Evolutionary conservation across 768 basidiomycete species (phyloP), one percentile per base, ranked within the genome.

Genomic region (Lentinula boryana): DNA sequence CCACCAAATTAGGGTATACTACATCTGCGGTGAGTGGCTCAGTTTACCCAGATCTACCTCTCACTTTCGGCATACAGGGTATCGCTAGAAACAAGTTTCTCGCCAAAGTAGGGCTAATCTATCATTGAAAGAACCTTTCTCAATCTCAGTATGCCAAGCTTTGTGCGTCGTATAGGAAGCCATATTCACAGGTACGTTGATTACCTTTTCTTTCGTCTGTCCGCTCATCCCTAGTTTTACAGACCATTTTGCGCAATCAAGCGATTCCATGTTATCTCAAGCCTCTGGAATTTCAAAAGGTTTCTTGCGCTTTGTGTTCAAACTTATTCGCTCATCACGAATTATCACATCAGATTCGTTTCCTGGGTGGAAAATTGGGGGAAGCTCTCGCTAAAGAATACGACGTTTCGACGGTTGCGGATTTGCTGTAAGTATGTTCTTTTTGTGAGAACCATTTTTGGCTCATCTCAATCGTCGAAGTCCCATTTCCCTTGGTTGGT

Each of bases 361-460:
- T 92, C 66, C 77, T 99, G 0, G 97, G 97, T 2, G 97, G 97
- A 15, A 99, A 98, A 72, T 82, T 98, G 1, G 97, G 97, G 1
- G 81, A 85, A 56, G 88, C 91, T 2, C 77, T 99, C 31, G 93
- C 93, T 1, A 84, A 86, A 62, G 89, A 94, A 69, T 98, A 92
- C 66, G 91, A 91, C 66, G 95, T 84, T 5, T 88, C 89, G 12
- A 94, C 90, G 4, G 94, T 98, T 5, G 90, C 86, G 0, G 96
- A 99, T 67, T 79, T 98, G 57, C 73, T 96, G 95, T 95, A 68
- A 65, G 92, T 76, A 31, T 33, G n/a, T 52, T 23, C n/a, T 36
- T 40, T 12, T 36, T 32, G 33, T 7, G 10, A 12, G 27, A 21
- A 8, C 12, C 15, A 21, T 2, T 41, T 13, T 35, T 41, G 9